A percentile compares a stretch with the other conserved stretches of the same genome.
Evolutionary conservation across 129 eudicot species (phyloP).

Genomic region (Flaveria sonorensis): DNA sequence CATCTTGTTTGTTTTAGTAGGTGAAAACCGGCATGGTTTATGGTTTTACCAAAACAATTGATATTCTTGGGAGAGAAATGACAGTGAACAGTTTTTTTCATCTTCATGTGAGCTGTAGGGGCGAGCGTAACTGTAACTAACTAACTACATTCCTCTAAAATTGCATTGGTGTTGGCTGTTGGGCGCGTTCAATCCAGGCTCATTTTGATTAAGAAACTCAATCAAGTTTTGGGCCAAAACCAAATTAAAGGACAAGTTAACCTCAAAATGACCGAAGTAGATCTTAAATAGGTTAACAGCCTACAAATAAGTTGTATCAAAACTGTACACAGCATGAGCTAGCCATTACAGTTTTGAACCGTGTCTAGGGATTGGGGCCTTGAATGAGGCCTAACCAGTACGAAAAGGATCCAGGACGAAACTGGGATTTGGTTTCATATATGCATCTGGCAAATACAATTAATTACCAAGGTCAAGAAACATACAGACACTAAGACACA

Average conservation of each 20-base stretch:
- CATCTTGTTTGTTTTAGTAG: slow-evolving; percentile 59
- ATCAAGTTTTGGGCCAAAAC: too few species aligned
- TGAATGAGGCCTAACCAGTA: too few species aligned
- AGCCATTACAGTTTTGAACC: too few species aligned
- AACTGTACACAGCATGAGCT: too few species aligned
- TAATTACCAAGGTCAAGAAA: neutral
- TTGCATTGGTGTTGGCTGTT: neutral
- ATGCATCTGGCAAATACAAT: slow-evolving; percentile 13
- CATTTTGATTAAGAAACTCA: too few species aligned
- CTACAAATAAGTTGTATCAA: too few species aligned
- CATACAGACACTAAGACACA: neutral
- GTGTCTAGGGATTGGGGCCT: too few species aligned
- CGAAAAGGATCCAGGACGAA: neutral
- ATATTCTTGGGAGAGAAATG: neutral
- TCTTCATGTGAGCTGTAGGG: neutral
- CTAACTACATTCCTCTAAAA: neutral
- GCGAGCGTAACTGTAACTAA: neutral
- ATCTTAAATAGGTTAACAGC: too few species aligned
- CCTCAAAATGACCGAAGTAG: too few species aligned
- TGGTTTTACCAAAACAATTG: neutral
- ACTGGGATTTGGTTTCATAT: neutral
- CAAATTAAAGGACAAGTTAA: too few species aligned
- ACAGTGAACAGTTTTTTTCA: neutral
- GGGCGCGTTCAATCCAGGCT: neutral
- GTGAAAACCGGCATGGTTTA: slow-evolving; percentile 43